Evolutionary conservation across 805 yeast genomes (phyloP), one percentile per base, ranked within the genome.

Genomic region (Candida pseudofarinosa): DNA sequence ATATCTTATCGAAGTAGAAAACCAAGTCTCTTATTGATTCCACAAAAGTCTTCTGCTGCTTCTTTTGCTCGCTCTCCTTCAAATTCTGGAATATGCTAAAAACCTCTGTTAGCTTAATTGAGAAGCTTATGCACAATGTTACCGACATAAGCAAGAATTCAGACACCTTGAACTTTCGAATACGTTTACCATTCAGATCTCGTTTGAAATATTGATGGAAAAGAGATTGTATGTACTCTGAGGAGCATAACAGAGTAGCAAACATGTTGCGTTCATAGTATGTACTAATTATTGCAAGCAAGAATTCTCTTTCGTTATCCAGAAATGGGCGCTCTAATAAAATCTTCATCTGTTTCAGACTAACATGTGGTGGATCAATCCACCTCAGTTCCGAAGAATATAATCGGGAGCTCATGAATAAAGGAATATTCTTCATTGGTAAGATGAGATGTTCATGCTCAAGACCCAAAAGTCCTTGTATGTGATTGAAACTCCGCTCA

Each of bases 81-180:
- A 17, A 26, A 4, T 16, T 16, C 28, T 3, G 38, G 43, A 15
- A 28, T 43, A 30, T 19, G 19, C 4, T 37, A 19, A 12, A 28
- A 37, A 32, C 40, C 46, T 20, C 42, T 32, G 39, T 62, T 63
- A 26, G 59, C 45, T 16, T 53, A 3, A 50, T 49, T 4, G 59
- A 43, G 4, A 62, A 51, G 23, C 62, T 51, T 4, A 69, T 43
- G 26, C 62, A 48, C 26, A 68, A 38, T 0, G 57, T 54, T 19
- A 61, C 38, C 16, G 60, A 57, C 71, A 69, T 67, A 7, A 60
- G 49, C 44, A 69, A 51, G 28, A 62, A 51, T 39, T 69, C 71
- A 7, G 70, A 59, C 16, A 48, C 51, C 40, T 55, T 56, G 40
- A 65, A 58, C 16, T 35, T 42, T 34, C 49, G 49, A 18, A 47